These are phyloP conservation scores for Rhodamnia argentea DNA, from an alignment of 345 rosid species.

Conservation along the genomic window DNA sequence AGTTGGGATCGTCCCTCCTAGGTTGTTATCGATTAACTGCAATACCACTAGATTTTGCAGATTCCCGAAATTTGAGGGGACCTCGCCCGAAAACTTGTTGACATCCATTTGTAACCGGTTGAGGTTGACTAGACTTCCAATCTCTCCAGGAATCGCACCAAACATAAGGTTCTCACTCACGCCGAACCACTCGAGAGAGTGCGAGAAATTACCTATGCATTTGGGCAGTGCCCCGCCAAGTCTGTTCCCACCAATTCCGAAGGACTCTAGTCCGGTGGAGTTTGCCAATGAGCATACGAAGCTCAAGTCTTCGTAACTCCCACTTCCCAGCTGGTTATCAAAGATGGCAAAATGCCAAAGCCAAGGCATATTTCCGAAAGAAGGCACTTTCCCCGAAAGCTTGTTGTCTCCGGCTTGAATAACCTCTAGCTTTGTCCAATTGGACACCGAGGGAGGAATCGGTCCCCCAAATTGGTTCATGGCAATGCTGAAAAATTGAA, in stretches of 20 bases:
- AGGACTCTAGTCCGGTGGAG: neutral
- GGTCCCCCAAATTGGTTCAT: neutral
- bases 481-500: neutral
- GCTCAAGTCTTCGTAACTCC: slow-evolving; percentile 1
- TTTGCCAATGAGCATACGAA: slow-evolving; percentile 7
- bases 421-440: neutral
- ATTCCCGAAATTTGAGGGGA: neutral
- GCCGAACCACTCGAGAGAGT: fast-evolving
- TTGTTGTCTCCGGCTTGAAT: neutral
- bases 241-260: fast-evolving
- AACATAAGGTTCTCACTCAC: fast-evolving
- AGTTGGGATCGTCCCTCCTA: neutral
- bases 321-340: slow-evolving; percentile 7
- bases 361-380: neutral
- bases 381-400: slow-evolving; percentile 6
- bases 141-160: slow-evolving; percentile 10
- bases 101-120: fast-evolving
- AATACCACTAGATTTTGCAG: neutral
- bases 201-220: neutral
- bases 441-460: slow-evolving; percentile 5
- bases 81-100: neutral
- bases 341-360: neutral
- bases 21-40: fast-evolving
- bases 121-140: slow-evolving; percentile 9
- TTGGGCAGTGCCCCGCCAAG: neutral